phyloP scores from a whole-genome alignment of 2,329 filamentous ascomycete genomes.

The Pestalotiopsis sp. region DNA sequence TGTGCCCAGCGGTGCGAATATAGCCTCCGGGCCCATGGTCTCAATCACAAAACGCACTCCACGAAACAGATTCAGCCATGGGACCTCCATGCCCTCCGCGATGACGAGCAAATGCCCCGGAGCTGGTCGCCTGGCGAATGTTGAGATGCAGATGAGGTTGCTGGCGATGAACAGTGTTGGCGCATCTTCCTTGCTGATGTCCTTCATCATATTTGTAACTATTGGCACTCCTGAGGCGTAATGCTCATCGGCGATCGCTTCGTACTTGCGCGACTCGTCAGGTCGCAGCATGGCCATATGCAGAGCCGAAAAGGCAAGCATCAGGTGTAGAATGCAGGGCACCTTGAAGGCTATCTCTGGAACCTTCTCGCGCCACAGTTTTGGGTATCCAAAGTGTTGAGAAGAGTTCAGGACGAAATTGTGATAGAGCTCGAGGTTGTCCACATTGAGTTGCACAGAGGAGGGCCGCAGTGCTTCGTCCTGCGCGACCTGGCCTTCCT shows the following conservation, averaged over 20 bases:
- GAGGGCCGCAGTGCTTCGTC: too few relatives aligned
- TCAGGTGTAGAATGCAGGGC: conserved; percentile 24
- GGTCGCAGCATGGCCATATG: conserved; percentile 9
- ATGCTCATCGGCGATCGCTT: conserved; percentile 22
- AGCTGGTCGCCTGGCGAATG: conserved; percentile 17
- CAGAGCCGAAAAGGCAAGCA: conserved; percentile 16
- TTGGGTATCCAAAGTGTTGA: conserved; percentile 19
- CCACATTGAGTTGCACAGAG: conserved; percentile 16
- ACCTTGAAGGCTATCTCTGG: conserved; percentile 27
- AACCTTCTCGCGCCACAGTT: conserved; percentile 21
- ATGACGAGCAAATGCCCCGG: conserved; percentile 16
- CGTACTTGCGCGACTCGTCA: conserved; percentile 12
- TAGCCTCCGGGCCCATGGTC: conserved; percentile 14
- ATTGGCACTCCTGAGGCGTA: conserved; percentile 19
- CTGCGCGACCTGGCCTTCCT: not conserved
- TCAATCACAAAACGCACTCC: conserved; percentile 21
- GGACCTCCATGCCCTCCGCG: conserved; percentile 14
- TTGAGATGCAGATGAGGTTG: conserved; percentile 23
- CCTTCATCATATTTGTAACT: conserved; percentile 21
- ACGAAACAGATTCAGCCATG: conserved; percentile 19
- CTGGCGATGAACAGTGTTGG: conserved; percentile 25
- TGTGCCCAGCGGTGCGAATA: conserved; percentile 5
- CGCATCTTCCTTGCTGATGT: conserved; percentile 20
- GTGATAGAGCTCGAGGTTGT: conserved; percentile 28
- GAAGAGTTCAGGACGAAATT: conserved; percentile 24